Evolutionary conservation across 805 yeast species (phyloP).

Genomic region (Candida maltosa): DNA sequence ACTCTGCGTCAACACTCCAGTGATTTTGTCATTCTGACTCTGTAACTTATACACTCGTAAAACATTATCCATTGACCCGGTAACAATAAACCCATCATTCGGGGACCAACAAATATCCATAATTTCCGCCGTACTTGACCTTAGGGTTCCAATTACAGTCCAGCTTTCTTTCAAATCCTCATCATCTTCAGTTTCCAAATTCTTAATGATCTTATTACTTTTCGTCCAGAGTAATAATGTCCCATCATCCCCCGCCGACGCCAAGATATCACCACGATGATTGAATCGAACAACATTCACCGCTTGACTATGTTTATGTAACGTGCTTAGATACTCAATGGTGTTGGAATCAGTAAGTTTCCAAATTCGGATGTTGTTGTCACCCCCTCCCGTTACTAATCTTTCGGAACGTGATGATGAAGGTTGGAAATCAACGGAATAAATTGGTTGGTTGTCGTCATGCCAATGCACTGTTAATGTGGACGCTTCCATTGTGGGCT

Average conservation of each 20-base stretch:
- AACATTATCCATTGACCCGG: constrained; percentile 89
- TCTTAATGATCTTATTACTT: constrained; percentile 50
- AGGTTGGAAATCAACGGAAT: constrained; percentile 59
- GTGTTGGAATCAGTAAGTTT: constrained; percentile 16
- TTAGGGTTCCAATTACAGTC: constrained; percentile 57
- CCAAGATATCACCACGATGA: constrained; percentile 65
- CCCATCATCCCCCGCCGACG: constrained; percentile 96
- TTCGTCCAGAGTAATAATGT: constrained; percentile 76
- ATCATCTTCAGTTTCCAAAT: constrained; percentile 43
- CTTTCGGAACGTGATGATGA: constrained; percentile 27
- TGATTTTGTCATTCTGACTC: constrained; percentile 31
- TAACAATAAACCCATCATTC: constrained; percentile 66
- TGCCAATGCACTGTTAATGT: constrained; percentile 70
- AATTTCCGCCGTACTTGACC: constrained; percentile 69
- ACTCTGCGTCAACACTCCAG: constrained; percentile 57
- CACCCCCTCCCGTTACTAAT: constrained; percentile 92
- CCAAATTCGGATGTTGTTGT: constrained; percentile 77
- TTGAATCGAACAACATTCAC: constrained; percentile 87
- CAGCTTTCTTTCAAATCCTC: constrained; percentile 71
- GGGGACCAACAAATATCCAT: constrained; percentile 96
- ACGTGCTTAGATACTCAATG: constrained; percentile 75
- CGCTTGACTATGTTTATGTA: constrained; percentile 88
- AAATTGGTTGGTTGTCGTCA: constrained; percentile 71
- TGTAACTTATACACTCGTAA: constrained; percentile 54
- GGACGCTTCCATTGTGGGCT: constrained; percentile 39